These are phyloP conservation scores for Albifimbria verrucaria DNA, from an alignment of 2,329 filamentous ascomycete genomes.

Conservation along the genomic window DNA sequence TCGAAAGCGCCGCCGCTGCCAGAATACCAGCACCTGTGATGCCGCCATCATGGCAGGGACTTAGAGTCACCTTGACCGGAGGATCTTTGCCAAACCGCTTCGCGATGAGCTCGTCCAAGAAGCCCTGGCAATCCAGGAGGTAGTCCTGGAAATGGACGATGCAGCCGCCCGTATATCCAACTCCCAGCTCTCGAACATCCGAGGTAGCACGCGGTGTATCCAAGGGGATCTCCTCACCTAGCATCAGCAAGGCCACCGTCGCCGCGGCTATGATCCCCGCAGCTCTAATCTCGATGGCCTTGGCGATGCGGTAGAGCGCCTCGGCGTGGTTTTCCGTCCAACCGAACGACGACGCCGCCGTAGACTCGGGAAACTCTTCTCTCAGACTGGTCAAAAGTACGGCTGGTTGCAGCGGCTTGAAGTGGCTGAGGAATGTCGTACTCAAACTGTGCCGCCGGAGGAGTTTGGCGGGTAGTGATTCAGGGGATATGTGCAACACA, in stretches of 20 bases:
- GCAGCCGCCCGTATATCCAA: constrained; percentile 77
- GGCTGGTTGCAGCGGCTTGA: constrained; percentile 50
- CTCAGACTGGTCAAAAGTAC: constrained; percentile 45
- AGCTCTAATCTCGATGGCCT: constrained; percentile 68
- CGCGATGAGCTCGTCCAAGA: constrained; percentile 55
- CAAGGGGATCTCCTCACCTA: constrained; percentile 62
- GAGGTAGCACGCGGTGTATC: constrained; percentile 12
- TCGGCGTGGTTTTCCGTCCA: constrained; percentile 63
- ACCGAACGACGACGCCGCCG: constrained; percentile 43
- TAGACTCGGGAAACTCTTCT: constrained; percentile 48
- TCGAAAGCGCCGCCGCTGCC: constrained; percentile 43
- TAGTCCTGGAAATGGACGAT: constrained; percentile 79
- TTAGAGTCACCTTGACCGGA: constrained; percentile 45
- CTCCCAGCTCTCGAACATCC: constrained; percentile 57
- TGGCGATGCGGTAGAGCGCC: constrained; percentile 63
- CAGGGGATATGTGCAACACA: constrained; percentile 33
- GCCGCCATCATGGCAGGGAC: constrained; percentile 58
- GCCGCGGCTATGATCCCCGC: constrained; percentile 72
- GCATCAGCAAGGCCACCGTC: constrained; percentile 65
- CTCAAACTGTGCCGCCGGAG: constrained; percentile 60
- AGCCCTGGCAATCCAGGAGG: constrained; percentile 64
- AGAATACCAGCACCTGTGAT: constrained; percentile 61
- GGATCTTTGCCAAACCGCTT: constrained; percentile 21
- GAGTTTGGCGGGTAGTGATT: constrained; percentile 53
- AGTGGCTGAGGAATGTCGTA: constrained; percentile 70